Evolutionary conservation across 257 asterid genomes (phyloP).

Genomic region (Solanum okadae): DNA sequence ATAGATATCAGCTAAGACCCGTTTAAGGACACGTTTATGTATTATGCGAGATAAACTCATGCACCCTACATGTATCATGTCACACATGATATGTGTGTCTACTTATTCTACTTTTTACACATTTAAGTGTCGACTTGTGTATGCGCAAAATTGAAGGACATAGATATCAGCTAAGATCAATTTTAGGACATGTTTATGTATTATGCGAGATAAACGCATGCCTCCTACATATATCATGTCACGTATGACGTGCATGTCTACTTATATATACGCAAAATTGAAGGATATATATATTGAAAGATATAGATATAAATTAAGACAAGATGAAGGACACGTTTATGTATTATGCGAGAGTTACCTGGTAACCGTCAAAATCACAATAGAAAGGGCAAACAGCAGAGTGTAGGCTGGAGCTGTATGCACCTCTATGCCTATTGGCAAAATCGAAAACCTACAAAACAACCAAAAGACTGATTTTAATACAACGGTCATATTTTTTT

Average conservation of each 20-base stretch:
- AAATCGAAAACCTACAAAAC: slow-evolving; percentile 68
- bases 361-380: slow-evolving; percentile 78
- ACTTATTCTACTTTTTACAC: neutral
- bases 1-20: too few relatives aligned
- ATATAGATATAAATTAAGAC: too few relatives aligned
- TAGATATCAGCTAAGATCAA: neutral
- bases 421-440: slow-evolving; percentile 84
- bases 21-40: too few relatives aligned
- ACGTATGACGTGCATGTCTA: too few relatives aligned
- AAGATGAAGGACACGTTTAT: too few relatives aligned
- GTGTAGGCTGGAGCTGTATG: slow-evolving; percentile 64
- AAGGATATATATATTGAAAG: too few relatives aligned
- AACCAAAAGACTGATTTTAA: slow-evolving; percentile 3
- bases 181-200: neutral
- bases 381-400: slow-evolving; percentile 84
- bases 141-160: neutral
- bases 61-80: too few relatives aligned
- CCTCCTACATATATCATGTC: too few relatives aligned
- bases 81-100: too few relatives aligned
- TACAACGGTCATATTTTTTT: slow-evolving; percentile 5
- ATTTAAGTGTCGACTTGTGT: neutral
- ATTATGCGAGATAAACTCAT: too few relatives aligned
- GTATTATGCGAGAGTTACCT: slow-evolving; percentile 24
- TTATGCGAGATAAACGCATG: neutral
- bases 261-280: accelerated